Conservation (phyloP, 192 early-diverging fungal species). For the Borealophlyctis nickersoniae region DNA sequence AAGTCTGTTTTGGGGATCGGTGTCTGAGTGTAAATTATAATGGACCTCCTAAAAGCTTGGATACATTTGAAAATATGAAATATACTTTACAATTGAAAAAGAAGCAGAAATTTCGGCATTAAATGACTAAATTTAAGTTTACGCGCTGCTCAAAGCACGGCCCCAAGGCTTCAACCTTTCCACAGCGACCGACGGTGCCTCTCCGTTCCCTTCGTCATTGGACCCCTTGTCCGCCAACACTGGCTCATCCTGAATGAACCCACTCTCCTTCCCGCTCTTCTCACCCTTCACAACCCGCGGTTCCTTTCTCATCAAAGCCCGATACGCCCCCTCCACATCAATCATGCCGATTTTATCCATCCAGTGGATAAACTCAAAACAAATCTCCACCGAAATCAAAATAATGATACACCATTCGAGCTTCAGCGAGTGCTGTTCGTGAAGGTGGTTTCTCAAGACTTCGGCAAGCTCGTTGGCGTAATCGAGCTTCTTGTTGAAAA, state of each 20-base stretch:
- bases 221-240: not conserved
- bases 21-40: too few relatives aligned
- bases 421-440: conserved; percentile 48
- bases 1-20: too few relatives aligned
- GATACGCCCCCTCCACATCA: not conserved
- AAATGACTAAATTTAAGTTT: too few relatives aligned
- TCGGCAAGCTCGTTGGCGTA: conserved; percentile 63
- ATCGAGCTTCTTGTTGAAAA: conserved; percentile 67
- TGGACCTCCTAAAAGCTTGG: too few relatives aligned
- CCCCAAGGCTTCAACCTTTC: too few relatives aligned
- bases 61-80: too few relatives aligned
- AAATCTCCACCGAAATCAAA: conserved; percentile 43
- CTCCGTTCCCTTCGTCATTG: too few relatives aligned
- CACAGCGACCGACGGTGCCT: too few relatives aligned
- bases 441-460: conserved; percentile 50
- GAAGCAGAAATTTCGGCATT: too few relatives aligned
- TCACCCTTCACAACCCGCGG: not conserved
- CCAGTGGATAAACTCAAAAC: conserved; percentile 38
- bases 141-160: too few relatives aligned
- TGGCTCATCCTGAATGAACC: not conserved
- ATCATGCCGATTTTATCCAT: conserved; percentile 20
- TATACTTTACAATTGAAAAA: too few relatives aligned
- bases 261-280: not conserved
- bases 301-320: not conserved
- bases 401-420: conserved; percentile 48